These are phyloP conservation scores for Phialophora chinensis DNA, from an alignment of 2,329 filamentous ascomycete genomes.

Conservation along the genomic window DNA sequence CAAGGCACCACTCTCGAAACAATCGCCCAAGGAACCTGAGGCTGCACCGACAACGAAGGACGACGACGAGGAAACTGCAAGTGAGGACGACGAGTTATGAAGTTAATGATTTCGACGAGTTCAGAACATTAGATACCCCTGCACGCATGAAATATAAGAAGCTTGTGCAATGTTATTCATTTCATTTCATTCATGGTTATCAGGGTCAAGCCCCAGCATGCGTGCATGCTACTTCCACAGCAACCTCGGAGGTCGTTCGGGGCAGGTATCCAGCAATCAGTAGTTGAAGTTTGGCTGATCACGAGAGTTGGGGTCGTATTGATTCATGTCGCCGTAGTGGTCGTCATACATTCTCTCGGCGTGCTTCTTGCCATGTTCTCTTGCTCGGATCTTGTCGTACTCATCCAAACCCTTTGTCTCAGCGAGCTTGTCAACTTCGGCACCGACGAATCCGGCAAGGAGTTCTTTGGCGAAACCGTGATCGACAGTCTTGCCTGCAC, in stretches of 20 bases:
- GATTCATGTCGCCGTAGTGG: constrained; percentile 61
- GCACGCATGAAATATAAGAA: neutral
- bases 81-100: constrained; percentile 40
- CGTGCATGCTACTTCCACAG: neutral
- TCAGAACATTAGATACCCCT: constrained; percentile 11
- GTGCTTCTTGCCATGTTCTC: constrained; percentile 64
- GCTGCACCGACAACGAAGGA: constrained; percentile 35
- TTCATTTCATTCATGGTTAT: constrained; percentile 13
- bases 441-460: constrained; percentile 72
- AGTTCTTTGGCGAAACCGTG: constrained; percentile 80
- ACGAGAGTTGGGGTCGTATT: constrained; percentile 60
- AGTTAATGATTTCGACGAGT: constrained; percentile 3
- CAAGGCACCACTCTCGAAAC: neutral
- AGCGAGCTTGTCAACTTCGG: constrained; percentile 75
- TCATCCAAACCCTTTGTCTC: constrained; percentile 72
- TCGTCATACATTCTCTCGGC: constrained; percentile 66
- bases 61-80: constrained; percentile 37
- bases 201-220: neutral
- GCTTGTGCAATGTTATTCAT: neutral
- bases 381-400: constrained; percentile 63
- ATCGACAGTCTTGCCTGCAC: constrained; percentile 68
- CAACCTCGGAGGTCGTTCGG: neutral
- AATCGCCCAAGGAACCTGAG: neutral
- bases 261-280: constrained; percentile 25
- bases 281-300: constrained; percentile 45